These are phyloP conservation scores for Hypoxylon cercidicola DNA, from an alignment of 495 filamentous ascomycete genomes.

Conservation along the genomic window DNA sequence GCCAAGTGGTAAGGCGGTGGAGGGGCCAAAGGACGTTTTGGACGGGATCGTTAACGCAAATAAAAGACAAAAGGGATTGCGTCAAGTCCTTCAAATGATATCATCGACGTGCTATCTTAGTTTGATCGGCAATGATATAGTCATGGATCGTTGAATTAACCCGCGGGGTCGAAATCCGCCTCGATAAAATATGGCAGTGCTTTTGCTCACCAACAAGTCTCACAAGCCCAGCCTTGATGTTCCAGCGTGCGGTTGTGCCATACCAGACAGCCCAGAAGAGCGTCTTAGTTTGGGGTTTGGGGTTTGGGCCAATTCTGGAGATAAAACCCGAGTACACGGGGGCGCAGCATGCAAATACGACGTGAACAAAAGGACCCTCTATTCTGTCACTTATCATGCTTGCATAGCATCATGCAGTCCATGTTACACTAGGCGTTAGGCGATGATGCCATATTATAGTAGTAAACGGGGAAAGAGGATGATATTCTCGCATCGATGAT, in stretches of 20 bases:
- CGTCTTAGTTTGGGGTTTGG: neutral
- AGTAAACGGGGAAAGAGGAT: neutral
- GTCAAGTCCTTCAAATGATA: slow-evolving; percentile 15
- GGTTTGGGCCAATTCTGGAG: neutral
- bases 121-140: slow-evolving; percentile 33
- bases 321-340: neutral
- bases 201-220: neutral
- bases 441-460: neutral
- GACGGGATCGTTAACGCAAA: too few species aligned
- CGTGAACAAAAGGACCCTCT: neutral
- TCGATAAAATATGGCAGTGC: neutral
- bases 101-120: slow-evolving; percentile 16
- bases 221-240: neutral
- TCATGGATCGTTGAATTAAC: slow-evolving; percentile 8
- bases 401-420: too few species aligned
- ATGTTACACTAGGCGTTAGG: neutral
- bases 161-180: neutral
- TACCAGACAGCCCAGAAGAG: too few species aligned
- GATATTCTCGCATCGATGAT: neutral
- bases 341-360: neutral
- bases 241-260: slow-evolving; percentile 4
- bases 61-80: slow-evolving; percentile 2
- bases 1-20: slow-evolving; percentile 7
- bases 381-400: too few species aligned
- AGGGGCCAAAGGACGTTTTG: slow-evolving; percentile 24